Evolutionary conservation across 2,329 filamentous ascomycete species (phyloP).

Genomic region (Talaromyces sp.): DNA sequence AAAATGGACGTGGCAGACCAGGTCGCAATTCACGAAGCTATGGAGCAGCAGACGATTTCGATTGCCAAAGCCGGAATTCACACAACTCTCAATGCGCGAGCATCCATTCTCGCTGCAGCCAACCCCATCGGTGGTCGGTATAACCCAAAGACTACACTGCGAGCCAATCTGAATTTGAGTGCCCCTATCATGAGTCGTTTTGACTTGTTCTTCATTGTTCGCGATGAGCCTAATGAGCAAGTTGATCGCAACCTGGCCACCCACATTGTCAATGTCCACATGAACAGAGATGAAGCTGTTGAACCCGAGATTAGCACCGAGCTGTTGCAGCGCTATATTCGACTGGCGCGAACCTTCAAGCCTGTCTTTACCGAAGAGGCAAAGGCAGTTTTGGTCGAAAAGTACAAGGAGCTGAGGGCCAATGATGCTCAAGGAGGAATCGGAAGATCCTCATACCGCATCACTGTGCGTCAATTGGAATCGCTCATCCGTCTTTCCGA

Average conservation of each 20-base stretch:
- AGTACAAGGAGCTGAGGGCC: constrained; percentile 90
- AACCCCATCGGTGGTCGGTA: constrained; percentile 94
- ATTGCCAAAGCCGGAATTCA: constrained; percentile 99
- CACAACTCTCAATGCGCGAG: constrained; percentile 91
- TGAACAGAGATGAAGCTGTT: constrained; percentile 85
- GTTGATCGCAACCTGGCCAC: constrained; percentile 87
- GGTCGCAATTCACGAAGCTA: constrained; percentile 98
- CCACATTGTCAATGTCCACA: constrained; percentile 93
- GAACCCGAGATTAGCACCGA: constrained; percentile 93
- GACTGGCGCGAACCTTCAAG: constrained; percentile 90
- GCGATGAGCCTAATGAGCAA: constrained; percentile 92
- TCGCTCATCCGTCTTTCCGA: constrained; percentile 93
- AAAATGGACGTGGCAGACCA: constrained; percentile 99
- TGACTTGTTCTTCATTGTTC: constrained; percentile 95
- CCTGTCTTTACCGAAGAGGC: constrained; percentile 88
- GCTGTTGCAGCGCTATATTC: constrained; percentile 93
- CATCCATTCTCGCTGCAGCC: constrained; percentile 89
- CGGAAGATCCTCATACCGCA: constrained; percentile 92
- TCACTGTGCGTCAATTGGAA: constrained; percentile 93
- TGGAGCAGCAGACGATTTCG: constrained; percentile 99
- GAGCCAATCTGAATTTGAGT: constrained; percentile 96
- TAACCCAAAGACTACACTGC: constrained; percentile 89
- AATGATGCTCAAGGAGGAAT: constrained; percentile 93
- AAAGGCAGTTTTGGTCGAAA: constrained; percentile 76
- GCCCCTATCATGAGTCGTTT: constrained; percentile 99